phyloP scores from a whole-genome alignment of 2,329 filamentous ascomycete genomes.

The Madurella mycetomatis region DNA sequence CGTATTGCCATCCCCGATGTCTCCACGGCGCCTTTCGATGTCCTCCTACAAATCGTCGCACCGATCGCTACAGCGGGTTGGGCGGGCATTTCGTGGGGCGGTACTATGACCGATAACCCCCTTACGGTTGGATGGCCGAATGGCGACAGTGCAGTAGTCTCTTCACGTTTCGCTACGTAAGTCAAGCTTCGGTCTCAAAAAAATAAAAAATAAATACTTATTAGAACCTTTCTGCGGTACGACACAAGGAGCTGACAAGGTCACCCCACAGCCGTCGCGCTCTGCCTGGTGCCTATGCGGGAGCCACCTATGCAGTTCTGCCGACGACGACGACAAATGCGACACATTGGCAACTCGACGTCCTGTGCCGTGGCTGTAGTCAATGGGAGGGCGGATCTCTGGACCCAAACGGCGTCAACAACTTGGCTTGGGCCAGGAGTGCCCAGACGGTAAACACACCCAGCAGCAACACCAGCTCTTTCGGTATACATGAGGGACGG shows the following conservation, averaged over 20 bases:
- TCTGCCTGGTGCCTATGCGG: slow-evolving; percentile 19
- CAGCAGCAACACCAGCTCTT: slow-evolving; percentile 26
- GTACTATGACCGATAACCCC: slow-evolving; percentile 36
- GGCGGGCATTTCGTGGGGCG: slow-evolving; percentile 38
- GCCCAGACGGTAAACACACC: slow-evolving; percentile 18
- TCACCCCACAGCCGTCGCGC: slow-evolving; percentile 12
- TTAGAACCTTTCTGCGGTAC: not conserved
- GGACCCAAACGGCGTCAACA: slow-evolving; percentile 25
- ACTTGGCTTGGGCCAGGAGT: slow-evolving; percentile 27
- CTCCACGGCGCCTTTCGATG: slow-evolving; percentile 32
- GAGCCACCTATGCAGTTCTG: slow-evolving; percentile 24
- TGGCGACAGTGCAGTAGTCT: slow-evolving; percentile 34
- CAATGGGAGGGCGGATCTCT: slow-evolving; percentile 23
- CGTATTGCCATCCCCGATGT: slow-evolving; percentile 32
- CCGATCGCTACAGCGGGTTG: slow-evolving; percentile 33
- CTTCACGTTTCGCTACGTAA: slow-evolving; percentile 36
- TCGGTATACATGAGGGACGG: slow-evolving; percentile 23
- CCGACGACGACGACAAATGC: slow-evolving; percentile 22
- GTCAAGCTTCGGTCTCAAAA: too few species aligned
- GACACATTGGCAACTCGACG: slow-evolving; percentile 31
- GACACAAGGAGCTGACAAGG: too few species aligned
- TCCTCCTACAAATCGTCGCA: slow-evolving; percentile 36
- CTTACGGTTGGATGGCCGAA: slow-evolving; percentile 36
- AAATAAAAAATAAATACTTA: too few species aligned
- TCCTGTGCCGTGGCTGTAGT: slow-evolving; percentile 28